These are phyloP conservation scores for Teratosphaeria gauchensis DNA, from an alignment of 2,329 filamentous ascomycete genomes.

Conservation along the genomic window DNA sequence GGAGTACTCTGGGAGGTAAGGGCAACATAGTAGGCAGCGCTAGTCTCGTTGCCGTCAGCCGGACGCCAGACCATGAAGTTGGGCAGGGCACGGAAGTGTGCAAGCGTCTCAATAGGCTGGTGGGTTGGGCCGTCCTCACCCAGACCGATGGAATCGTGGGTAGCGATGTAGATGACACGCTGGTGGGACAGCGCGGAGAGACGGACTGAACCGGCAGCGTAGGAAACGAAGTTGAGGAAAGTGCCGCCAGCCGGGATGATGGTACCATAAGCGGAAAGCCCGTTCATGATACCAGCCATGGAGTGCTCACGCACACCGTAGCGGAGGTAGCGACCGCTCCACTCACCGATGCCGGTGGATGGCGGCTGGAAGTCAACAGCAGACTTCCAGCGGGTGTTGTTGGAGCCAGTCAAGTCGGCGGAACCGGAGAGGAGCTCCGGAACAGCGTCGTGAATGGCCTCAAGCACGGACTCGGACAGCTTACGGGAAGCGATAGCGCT, in stretches of 20 bases:
- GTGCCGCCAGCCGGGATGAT: constrained; percentile 90
- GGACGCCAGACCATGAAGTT: constrained; percentile 99
- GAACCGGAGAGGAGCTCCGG: constrained; percentile 94
- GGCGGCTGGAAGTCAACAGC: constrained; percentile 96
- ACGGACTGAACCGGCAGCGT: constrained; percentile 89
- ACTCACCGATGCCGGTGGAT: constrained; percentile 74
- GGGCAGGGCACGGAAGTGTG: constrained; percentile 95
- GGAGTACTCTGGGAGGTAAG: constrained; percentile 84
- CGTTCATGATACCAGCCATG: constrained; percentile 92
- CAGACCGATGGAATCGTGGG: constrained; percentile 97
- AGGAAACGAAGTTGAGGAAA: constrained; percentile 99
- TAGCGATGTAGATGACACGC: constrained; percentile 90
- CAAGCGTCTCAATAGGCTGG: constrained; percentile 96
- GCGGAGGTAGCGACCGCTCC: constrained; percentile 81
- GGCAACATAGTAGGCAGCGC: constrained; percentile 92
- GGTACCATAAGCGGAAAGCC: constrained; percentile 89
- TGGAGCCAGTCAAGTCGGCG: constrained; percentile 94
- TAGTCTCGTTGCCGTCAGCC: constrained; percentile 96
- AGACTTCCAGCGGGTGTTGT: constrained; percentile 96
- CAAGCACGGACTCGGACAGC: constrained; percentile 86
- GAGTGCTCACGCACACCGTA: constrained; percentile 88
- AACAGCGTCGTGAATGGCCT: constrained; percentile 71
- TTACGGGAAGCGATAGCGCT: constrained; percentile 84
- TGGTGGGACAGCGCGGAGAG: constrained; percentile 85
- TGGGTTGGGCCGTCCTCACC: constrained; percentile 98